Percentiles rank a stretch among this genome's conserved stretches.
These are phyloP conservation scores for Oryza australiensis DNA, from an alignment of 176 grass and related monocot genomes.

Conservation along the genomic window DNA sequence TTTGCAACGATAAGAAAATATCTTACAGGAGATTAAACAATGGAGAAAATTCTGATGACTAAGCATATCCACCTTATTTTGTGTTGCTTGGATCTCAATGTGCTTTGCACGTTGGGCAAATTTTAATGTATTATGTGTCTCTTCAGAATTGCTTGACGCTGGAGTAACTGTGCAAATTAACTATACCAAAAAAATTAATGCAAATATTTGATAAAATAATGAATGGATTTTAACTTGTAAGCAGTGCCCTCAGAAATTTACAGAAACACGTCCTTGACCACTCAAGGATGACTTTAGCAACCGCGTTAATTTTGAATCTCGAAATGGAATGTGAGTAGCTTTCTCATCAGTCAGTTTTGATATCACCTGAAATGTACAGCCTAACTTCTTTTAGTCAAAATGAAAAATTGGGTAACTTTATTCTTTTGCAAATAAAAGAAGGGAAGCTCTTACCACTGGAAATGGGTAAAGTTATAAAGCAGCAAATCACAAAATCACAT, in stretches of 20 bases:
- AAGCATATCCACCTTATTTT: slow-evolving; percentile 71
- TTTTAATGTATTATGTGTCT: slow-evolving; percentile 89
- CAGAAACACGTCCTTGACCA: slow-evolving; percentile 85
- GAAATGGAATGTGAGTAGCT: slow-evolving; percentile 78
- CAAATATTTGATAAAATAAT: slow-evolving; percentile 23
- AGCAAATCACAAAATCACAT: background rate
- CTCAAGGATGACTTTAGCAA: slow-evolving; percentile 86
- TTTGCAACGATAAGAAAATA: background rate
- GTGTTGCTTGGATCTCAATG: slow-evolving; percentile 79
- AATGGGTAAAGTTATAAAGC: background rate
- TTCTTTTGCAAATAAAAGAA: slow-evolving; percentile 15
- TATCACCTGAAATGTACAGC: slow-evolving; percentile 66
- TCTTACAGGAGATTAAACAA: background rate
- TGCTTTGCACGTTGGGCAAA: slow-evolving; percentile 81
- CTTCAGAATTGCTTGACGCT: slow-evolving; percentile 84
- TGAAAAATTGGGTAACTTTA: background rate
- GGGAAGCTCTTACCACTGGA: background rate
- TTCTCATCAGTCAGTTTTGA: slow-evolving; percentile 85
- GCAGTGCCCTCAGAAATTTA: slow-evolving; percentile 39
- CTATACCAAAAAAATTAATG: slow-evolving; percentile 40
- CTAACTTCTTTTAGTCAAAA: slow-evolving; percentile 19
- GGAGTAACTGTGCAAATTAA: slow-evolving; percentile 86
- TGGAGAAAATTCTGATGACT: slow-evolving; percentile 8
- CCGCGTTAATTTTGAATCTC: slow-evolving; percentile 89
- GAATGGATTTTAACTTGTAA: slow-evolving; percentile 2